Evolutionary conservation across 2,329 filamentous ascomycete species (phyloP), one percentile per base, ranked within the genome.

Genomic region (Dothistroma septosporum): DNA sequence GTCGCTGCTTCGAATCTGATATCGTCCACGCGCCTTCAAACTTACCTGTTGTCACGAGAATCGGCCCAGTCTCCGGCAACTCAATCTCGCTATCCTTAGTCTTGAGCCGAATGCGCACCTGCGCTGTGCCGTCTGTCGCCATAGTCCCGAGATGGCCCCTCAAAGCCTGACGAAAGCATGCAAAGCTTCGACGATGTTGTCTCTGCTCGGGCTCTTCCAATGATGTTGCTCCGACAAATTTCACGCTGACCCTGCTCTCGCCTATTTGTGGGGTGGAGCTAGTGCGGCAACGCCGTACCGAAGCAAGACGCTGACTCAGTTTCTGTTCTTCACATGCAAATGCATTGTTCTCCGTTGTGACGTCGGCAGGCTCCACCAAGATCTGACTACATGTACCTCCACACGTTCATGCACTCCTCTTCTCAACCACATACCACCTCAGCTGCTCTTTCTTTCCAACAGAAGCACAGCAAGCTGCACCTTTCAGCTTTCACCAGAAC

Each of bases 1-100:
- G 6, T 28, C 6, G 24, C 24, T 3, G 24, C 24, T 48, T 48
- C 19, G 41, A 37, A 22, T 48, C 28, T 22, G 12, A 44, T 11
- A 22, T 44, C 32, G 32, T 32, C 37, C 35, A 28, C n/a, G 12
- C 37, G 10, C 55, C 58, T 28, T 12, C 24, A 19, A 2, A 68
- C 75, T 70, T 75, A 84, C 82, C 78, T 33, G 83, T 84, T 46
- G 83, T 80, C 59, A 86, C 81, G 33, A 85, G 75, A 64, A 86
- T 84, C 21, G 83, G 79, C 22, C 82, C 83, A 52, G 78, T 79
- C 60, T 79, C 79, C 62, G 82, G 79, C 52, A 85, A 73, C 59
- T 80, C 76, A 66, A 85, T 77, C 58, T 83, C 80, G 61, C 76
- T 73, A 66, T 83, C 79, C 63, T 80, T 76, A 50, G 82, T 82